phyloP scores from a whole-genome alignment of 306 rosid species.

The Glycine soja region DNA sequence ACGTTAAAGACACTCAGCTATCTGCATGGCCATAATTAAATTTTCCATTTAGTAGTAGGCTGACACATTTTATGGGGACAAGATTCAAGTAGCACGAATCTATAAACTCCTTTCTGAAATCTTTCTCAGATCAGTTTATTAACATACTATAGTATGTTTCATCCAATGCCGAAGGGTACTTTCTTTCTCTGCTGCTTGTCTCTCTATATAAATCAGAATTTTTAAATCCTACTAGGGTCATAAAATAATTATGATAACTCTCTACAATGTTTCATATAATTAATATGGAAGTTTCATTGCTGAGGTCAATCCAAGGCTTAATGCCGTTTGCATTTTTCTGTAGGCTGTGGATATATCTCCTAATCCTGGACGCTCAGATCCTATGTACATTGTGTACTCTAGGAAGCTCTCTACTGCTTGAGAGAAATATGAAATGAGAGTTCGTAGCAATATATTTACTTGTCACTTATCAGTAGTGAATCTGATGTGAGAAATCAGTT shows the following conservation, averaged over 20 bases:
- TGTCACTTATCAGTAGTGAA: slow-evolving; percentile 12
- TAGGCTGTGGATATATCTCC: slow-evolving; percentile 85
- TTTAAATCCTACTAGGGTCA: not conserved
- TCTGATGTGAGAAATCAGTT: slow-evolving; percentile 27
- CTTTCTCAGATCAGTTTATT: not conserved
- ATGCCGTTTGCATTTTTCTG: slow-evolving; percentile 40
- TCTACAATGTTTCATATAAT: not conserved
- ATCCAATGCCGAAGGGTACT: no score
- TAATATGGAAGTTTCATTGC: slow-evolving; percentile 7
- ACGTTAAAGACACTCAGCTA: not conserved
- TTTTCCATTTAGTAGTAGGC: not conserved
- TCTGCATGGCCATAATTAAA: not conserved
- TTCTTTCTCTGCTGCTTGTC: no score
- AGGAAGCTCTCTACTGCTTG: slow-evolving; percentile 58
- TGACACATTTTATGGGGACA: slow-evolving; percentile 19
- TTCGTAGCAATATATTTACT: not conserved
- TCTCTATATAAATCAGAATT: no score
- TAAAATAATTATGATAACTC: not conserved
- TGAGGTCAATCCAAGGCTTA: slow-evolving; percentile 3
- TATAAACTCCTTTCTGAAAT: slow-evolving; percentile 10
- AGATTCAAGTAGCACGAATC: slow-evolving; percentile 8
- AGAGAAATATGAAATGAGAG: slow-evolving; percentile 27
- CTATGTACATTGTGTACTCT: slow-evolving; percentile 74
- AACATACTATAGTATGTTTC: no score
- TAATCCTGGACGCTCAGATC: slow-evolving; percentile 83